Conservation (phyloP, 1,284 basidiomycete genomes). For the Boletus semigastroideus region DNA sequence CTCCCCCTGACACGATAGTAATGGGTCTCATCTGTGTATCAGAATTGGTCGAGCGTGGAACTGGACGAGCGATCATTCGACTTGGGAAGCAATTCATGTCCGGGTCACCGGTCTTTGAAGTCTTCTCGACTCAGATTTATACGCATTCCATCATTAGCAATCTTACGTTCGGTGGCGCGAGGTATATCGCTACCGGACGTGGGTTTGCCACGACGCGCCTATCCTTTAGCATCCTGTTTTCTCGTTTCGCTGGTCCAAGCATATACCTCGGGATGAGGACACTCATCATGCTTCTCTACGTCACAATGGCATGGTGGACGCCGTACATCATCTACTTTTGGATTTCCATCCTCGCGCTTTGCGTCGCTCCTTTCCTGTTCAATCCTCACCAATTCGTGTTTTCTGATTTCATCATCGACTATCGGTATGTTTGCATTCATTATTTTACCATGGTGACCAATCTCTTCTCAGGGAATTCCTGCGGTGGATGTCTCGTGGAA, state of each 20-base stretch:
- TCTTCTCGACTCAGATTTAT: conserved; percentile 96
- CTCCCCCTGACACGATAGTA: neutral
- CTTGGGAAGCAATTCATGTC: conserved; percentile 91
- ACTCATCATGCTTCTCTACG: conserved; percentile 85
- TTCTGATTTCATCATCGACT: conserved; percentile 94
- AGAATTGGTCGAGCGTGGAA: conserved; percentile 93
- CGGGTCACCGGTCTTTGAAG: conserved; percentile 91
- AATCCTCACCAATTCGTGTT: conserved; percentile 97
- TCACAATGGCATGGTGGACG: conserved; percentile 87
- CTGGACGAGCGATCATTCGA: conserved; percentile 84
- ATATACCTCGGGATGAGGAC: conserved; percentile 96
- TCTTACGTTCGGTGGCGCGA: conserved; percentile 92
- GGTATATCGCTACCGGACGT: conserved; percentile 98
- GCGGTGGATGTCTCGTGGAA: conserved; percentile 96
- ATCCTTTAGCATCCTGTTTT: conserved; percentile 91
- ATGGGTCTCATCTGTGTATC: conserved; percentile 8
- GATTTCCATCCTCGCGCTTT: conserved; percentile 85
- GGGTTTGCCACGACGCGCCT: conserved; percentile 94
- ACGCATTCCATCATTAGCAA: conserved; percentile 95
- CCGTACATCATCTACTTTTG: conserved; percentile 95
- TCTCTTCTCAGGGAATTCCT: conserved; percentile 74
- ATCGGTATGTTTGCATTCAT: conserved; percentile 55
- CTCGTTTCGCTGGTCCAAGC: conserved; percentile 93
- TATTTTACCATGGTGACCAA: conserved; percentile 8
- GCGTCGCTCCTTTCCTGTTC: conserved; percentile 92